A percentile compares a stretch with the other conserved stretches of the same genome.
Conservation (phyloP, 2,329 filamentous ascomycete genomes). For the Fusarium pseudonygamai region DNA sequence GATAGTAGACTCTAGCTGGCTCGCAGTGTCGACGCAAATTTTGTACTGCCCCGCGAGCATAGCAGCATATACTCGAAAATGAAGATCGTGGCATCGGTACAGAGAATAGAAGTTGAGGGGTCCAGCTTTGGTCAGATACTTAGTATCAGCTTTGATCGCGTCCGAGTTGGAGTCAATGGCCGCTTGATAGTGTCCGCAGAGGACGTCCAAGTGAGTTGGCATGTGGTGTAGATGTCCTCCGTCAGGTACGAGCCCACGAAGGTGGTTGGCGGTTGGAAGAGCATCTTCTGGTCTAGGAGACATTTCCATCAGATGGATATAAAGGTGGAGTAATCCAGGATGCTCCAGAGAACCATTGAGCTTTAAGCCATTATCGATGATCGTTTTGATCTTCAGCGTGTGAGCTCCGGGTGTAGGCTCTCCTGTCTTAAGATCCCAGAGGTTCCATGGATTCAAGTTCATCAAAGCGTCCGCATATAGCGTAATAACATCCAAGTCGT, state of each 20-base stretch:
- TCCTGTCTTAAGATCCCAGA: not conserved
- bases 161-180: slow-evolving; percentile 73
- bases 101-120: slow-evolving; percentile 78
- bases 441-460: slow-evolving; percentile 50
- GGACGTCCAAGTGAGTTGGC: slow-evolving; percentile 76
- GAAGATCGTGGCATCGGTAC: slow-evolving; percentile 78
- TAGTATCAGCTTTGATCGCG: slow-evolving; percentile 74
- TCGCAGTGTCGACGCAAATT: slow-evolving; percentile 69
- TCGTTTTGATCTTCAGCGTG: not conserved
- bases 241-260: slow-evolving; percentile 74
- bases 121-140: slow-evolving; percentile 68
- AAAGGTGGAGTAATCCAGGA: slow-evolving; percentile 77
- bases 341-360: slow-evolving; percentile 59
- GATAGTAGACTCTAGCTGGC: slow-evolving; percentile 68
- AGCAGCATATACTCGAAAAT: slow-evolving; percentile 79
- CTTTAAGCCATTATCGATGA: not conserved
- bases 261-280: slow-evolving; percentile 66
- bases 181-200: slow-evolving; percentile 74
- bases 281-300: slow-evolving; percentile 71
- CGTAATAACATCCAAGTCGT: slow-evolving; percentile 52
- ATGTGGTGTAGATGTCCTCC: slow-evolving; percentile 78
- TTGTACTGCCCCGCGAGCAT: slow-evolving; percentile 77
- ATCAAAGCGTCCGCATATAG: slow-evolving; percentile 56
- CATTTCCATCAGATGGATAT: slow-evolving; percentile 84
- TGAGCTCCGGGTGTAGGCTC: not conserved